Percentiles rank a stretch among this genome's conserved stretches.
Conservation (phyloP, 129 eudicot genomes). For the Flaveria sonorensis region DNA sequence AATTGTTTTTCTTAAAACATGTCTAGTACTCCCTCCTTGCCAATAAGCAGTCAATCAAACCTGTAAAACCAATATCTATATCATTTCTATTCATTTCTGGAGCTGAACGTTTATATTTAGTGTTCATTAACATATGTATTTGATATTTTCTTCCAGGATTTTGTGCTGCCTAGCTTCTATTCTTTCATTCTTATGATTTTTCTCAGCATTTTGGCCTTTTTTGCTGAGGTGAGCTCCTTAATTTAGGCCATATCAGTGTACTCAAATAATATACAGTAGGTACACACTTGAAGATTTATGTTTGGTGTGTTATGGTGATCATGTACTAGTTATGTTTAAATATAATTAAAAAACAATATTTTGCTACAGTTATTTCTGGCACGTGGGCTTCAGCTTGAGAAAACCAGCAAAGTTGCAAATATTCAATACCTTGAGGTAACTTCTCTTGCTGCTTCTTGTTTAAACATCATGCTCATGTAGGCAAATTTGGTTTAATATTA, state of each 20-base stretch:
- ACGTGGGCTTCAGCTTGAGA: slow-evolving; percentile 78
- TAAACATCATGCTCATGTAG: not conserved
- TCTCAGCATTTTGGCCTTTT: slow-evolving; percentile 58
- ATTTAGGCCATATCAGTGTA: slow-evolving; percentile 1
- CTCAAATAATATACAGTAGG: slow-evolving; percentile 17
- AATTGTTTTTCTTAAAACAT: not conserved
- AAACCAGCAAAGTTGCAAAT: slow-evolving; percentile 68
- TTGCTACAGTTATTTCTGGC: slow-evolving; percentile 56
- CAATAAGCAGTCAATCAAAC: not conserved
- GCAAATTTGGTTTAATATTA: not conserved
- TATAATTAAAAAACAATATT: not conserved
- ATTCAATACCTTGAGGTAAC: slow-evolving; percentile 65
- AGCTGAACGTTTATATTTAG: not conserved
- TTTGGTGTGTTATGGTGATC: not conserved
- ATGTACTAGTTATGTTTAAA: not conserved
- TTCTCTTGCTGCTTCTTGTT: slow-evolving; percentile 21
- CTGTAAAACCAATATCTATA: not conserved
- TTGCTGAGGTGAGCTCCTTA: slow-evolving; percentile 57
- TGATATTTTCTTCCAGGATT: slow-evolving; percentile 45
- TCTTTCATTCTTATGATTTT: slow-evolving; percentile 62
- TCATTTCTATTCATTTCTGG: not conserved
- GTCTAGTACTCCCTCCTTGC: not conserved
- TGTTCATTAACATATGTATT: not conserved
- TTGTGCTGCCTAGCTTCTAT: slow-evolving; percentile 62
- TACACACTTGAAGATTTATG: not conserved